phyloP scores from a whole-genome alignment of 106 monocot genomes.

The Alisma plantagoaquatica region DNA sequence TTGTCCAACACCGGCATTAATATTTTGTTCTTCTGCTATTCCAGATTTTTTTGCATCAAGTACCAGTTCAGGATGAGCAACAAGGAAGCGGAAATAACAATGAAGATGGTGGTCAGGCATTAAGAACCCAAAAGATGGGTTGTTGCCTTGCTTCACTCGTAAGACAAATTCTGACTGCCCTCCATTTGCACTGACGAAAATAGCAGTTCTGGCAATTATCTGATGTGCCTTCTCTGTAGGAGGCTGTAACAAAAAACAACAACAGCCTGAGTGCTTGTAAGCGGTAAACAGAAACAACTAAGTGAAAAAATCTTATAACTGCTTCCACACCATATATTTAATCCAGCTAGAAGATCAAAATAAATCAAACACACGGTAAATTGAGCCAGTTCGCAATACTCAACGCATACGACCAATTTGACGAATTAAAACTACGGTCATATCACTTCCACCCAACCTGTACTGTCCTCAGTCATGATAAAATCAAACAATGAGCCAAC shows the following conservation, averaged over 20 bases:
- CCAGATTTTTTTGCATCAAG: slow-evolving; percentile 12
- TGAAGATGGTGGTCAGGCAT: slow-evolving; percentile 97
- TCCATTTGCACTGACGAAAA: slow-evolving; percentile 76
- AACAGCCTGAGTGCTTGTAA: background rate
- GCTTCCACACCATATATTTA: background rate
- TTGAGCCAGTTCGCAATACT: slow-evolving; percentile 3
- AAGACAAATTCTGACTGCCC: slow-evolving; percentile 95
- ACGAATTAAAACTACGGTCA: background rate
- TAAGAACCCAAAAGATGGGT: slow-evolving; percentile 96
- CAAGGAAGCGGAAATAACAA: slow-evolving; percentile 71
- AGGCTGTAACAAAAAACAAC: slow-evolving; percentile 52
- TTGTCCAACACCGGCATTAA: slow-evolving; percentile 14
- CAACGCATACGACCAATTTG: no score
- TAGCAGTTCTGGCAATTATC: slow-evolving; percentile 83
- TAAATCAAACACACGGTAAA: background rate
- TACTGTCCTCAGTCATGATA: slow-evolving; percentile 65
- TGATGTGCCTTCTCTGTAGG: slow-evolving; percentile 91
- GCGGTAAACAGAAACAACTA: background rate
- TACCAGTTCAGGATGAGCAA: slow-evolving; percentile 67
- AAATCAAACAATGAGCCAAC: slow-evolving; percentile 74
- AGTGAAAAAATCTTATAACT: background rate
- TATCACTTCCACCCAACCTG: slow-evolving; percentile 85
- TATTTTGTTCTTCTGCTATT: slow-evolving; percentile 17
- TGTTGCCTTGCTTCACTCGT: slow-evolving; percentile 87
- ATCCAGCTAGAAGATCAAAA: background rate